Evolutionary conservation across 1,139 yeast species (phyloP).

Genomic region (Scheffersomyces quercinus): DNA sequence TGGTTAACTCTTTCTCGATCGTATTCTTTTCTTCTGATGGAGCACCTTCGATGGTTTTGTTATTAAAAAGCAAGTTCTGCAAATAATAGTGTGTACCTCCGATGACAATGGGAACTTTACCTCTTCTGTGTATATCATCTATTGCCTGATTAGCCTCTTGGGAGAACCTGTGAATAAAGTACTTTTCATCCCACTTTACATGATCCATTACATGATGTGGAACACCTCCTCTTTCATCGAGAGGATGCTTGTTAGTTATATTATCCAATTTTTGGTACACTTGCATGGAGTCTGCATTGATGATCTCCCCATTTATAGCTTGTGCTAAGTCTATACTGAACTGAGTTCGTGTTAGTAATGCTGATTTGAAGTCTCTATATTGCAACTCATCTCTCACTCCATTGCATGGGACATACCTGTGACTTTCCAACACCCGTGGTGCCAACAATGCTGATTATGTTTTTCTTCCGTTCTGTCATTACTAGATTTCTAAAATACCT

Average conservation of each 20-base stretch:
- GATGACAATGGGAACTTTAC: slow-evolving; percentile 81
- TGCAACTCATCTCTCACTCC: slow-evolving; percentile 1
- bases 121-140: slow-evolving; percentile 63
- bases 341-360: slow-evolving; percentile 21
- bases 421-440: slow-evolving; percentile 99
- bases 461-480: slow-evolving; percentile 32
- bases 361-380: not conserved
- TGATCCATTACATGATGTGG: slow-evolving; percentile 89
- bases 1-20: slow-evolving; percentile 22
- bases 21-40: slow-evolving; percentile 16
- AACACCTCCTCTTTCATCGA: slow-evolving; percentile 68
- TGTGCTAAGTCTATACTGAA: slow-evolving; percentile 78
- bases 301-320: slow-evolving; percentile 79
- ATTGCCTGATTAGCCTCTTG: slow-evolving; percentile 64
- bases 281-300: slow-evolving; percentile 98
- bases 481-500: slow-evolving; percentile 13
- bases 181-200: slow-evolving; percentile 76
- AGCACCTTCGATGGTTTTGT: slow-evolving; percentile 47
- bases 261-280: slow-evolving; percentile 72
- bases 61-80: slow-evolving; percentile 71
- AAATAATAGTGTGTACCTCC: slow-evolving; percentile 97
- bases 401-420: slow-evolving; percentile 44
- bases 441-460: slow-evolving; percentile 76
- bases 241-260: slow-evolving; percentile 91
- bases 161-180: slow-evolving; percentile 79